Evolutionary conservation across 2,329 filamentous ascomycete species (phyloP).

Genomic region (Diaporthe ilicicola): DNA sequence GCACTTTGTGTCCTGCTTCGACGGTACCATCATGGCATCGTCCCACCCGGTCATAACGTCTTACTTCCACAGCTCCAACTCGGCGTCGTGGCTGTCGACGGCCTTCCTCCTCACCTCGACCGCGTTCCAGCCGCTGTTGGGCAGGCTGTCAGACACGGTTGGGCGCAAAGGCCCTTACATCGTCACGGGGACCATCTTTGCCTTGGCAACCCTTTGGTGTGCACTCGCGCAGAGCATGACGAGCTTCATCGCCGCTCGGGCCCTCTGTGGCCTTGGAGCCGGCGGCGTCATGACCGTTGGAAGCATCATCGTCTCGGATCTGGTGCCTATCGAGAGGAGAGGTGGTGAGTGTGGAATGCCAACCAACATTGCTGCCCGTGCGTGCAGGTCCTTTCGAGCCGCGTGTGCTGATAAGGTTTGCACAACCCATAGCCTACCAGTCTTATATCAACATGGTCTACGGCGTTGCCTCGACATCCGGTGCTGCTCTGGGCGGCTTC

Average conservation of each 20-base stretch:
- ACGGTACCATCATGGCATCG: slow-evolving; percentile 83
- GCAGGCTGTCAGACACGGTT: slow-evolving; percentile 77
- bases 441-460: slow-evolving; percentile 74
- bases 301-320: slow-evolving; percentile 75
- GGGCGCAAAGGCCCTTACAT: slow-evolving; percentile 75
- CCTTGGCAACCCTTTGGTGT: slow-evolving; percentile 73
- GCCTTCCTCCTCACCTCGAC: slow-evolving; percentile 81
- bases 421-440: slow-evolving; percentile 63
- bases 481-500: slow-evolving; percentile 74
- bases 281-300: slow-evolving; percentile 76
- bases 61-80: slow-evolving; percentile 79
- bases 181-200: slow-evolving; percentile 68
- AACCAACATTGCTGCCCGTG: not conserved
- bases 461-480: slow-evolving; percentile 65
- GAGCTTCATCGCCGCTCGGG: slow-evolving; percentile 75
- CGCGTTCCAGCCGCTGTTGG: slow-evolving; percentile 78
- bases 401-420: not conserved
- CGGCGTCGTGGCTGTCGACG: slow-evolving; percentile 84
- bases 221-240: slow-evolving; percentile 71
- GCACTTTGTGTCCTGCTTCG: slow-evolving; percentile 71
- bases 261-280: slow-evolving; percentile 76
- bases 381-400: not conserved
- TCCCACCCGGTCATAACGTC: slow-evolving; percentile 82
- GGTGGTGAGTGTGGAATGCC: slow-evolving; percentile 31
- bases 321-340: slow-evolving; percentile 75